Base-by-base conservation (phyloP, 768 basidiomycete species). In the Mycena haematopus region DNA sequence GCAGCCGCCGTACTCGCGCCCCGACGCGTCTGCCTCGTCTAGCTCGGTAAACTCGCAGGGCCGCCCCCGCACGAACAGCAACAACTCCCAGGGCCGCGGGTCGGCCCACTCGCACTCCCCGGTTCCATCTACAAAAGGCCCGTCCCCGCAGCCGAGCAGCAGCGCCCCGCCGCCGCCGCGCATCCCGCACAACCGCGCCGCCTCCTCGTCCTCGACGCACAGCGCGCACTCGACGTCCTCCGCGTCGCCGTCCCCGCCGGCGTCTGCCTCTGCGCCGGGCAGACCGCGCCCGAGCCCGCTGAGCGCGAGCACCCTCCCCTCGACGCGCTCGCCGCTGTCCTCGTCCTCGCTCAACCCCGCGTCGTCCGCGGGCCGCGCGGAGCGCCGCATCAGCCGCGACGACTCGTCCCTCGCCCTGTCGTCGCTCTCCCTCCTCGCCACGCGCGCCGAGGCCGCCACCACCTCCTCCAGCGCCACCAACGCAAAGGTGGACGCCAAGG, bases 1-100 rank as follows among this genome's bases (percentile, higher is more conserved):
- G 63, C 87, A 89, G 66, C 90, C 91, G 10, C 92, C 93, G 0
- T 94, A 93, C 73, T 88, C 85, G 27, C 87, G 91, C 60, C 82
- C 86, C 24, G 92, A 93, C 59, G 92, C 92, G 9, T 90, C 93
- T 8, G 86, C 84, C 47, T 93, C 92, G 0, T 84, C 87, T 25
- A 86, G 90, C 5, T 94, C 93, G 0, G 80, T 94, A 66, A 91
- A 88, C 72, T 93, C 93, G 56, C 72, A 82, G 60, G 75, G 74
- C 36, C 82, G 85, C 55, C 75, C 82, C 52, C 86, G 91, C 21
- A 92, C 89, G 13, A 87, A 84, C 74, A 90, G 89, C 71, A 86
- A 82, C 66, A 90, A 91, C 68, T 89, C 89, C 56, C 79, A 80
- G 44, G 74, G 83, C 52, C 79, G 82, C 73, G 65, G 76, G 49